These are phyloP conservation scores for Hagleromyces aurorensis DNA, from an alignment of 805 yeast species.

Conservation along the genomic window DNA sequence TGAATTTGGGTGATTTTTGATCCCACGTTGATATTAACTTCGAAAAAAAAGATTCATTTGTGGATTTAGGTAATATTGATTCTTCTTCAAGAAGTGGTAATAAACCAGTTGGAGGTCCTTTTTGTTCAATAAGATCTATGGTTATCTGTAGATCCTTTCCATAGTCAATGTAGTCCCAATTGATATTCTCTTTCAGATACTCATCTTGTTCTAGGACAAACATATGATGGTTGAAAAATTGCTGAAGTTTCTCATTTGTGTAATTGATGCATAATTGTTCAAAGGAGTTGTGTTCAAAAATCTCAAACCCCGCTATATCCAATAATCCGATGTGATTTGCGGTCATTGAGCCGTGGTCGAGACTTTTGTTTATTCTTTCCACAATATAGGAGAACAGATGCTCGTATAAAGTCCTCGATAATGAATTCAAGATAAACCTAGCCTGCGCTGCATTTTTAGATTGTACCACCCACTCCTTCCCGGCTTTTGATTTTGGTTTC, in stretches of 20 bases:
- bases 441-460: slow-evolving; percentile 76
- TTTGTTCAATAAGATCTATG: slow-evolving; percentile 79
- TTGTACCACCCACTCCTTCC: slow-evolving; percentile 76
- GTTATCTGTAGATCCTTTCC: slow-evolving; percentile 94
- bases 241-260: slow-evolving; percentile 95
- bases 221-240: slow-evolving; percentile 96
- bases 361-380: slow-evolving; percentile 59
- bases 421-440: slow-evolving; percentile 71
- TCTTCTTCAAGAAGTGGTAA: slow-evolving; percentile 88
- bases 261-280: slow-evolving; percentile 96
- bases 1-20: slow-evolving; percentile 47
- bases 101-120: slow-evolving; percentile 62
- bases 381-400: slow-evolving; percentile 73
- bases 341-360: slow-evolving; percentile 39
- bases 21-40: slow-evolving; percentile 65
- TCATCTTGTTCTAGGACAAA: slow-evolving; percentile 96
- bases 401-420: slow-evolving; percentile 83
- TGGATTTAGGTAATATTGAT: slow-evolving; percentile 86
- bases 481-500: slow-evolving; percentile 84
- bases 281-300: slow-evolving; percentile 86
- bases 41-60: slow-evolving; percentile 74
- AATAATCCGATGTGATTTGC: slow-evolving; percentile 80
- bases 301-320: slow-evolving; percentile 98
- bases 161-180: slow-evolving; percentile 94
- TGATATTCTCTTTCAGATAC: slow-evolving; percentile 84